These are phyloP conservation scores for Calonectria naviculata DNA, from an alignment of 2,329 filamentous ascomycete genomes.

Conservation along the genomic window DNA sequence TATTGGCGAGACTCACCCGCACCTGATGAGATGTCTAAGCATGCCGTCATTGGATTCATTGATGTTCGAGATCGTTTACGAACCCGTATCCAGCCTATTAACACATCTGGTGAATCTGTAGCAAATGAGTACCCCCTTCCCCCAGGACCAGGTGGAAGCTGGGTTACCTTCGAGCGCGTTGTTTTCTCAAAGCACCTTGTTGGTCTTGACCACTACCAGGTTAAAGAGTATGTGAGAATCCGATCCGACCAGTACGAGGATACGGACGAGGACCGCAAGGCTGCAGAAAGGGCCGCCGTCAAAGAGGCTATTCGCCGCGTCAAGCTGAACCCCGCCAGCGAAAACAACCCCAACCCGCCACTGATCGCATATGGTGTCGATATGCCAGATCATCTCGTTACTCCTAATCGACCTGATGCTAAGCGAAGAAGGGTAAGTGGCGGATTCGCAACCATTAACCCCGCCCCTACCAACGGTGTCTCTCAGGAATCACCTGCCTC, in stretches of 20 bases:
- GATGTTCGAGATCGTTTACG: constrained; percentile 70
- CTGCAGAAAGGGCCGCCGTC: constrained; percentile 56
- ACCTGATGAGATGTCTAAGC: constrained; percentile 60
- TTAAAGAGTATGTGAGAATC: constrained; percentile 73
- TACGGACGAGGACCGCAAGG: constrained; percentile 50
- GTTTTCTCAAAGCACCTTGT: constrained; percentile 69
- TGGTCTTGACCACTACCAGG: constrained; percentile 64
- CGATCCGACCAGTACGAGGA: constrained; percentile 53
- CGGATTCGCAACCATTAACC: constrained; percentile 47
- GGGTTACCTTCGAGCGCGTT: constrained; percentile 72
- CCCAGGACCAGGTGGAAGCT: constrained; percentile 70
- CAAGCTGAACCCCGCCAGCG: constrained; percentile 54
- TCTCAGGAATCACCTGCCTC: constrained; percentile 33
- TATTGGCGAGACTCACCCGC: constrained; percentile 70
- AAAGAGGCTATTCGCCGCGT: constrained; percentile 59
- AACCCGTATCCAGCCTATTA: constrained; percentile 65
- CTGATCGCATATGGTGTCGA: constrained; percentile 63
- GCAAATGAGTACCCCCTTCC: constrained; percentile 61
- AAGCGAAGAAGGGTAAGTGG: constrained; percentile 61
- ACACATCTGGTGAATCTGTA: constrained; percentile 59
- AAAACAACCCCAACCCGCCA: constrained; percentile 53
- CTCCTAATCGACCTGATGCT: constrained; percentile 47
- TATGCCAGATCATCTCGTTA: constrained; percentile 56
- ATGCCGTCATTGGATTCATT: constrained; percentile 71
- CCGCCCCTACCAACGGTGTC: constrained; percentile 38